phyloP scores from a whole-genome alignment of 2,329 filamentous ascomycete genomes.

The Ascochyta fabae region DNA sequence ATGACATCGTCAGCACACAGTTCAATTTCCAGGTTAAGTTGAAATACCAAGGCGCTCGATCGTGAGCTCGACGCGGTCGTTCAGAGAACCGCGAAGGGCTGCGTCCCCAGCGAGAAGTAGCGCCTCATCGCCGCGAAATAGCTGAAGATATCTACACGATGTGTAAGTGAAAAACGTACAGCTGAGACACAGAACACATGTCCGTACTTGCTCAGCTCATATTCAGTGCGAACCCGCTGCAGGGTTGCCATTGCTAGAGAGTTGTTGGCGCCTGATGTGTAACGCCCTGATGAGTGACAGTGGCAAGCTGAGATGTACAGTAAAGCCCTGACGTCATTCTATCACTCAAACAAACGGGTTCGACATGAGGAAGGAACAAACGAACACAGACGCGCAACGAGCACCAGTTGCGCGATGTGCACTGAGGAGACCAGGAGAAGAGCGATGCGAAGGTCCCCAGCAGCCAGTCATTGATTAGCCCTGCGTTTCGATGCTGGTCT shows the following conservation, averaged over 20 bases:
- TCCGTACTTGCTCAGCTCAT: conserved; percentile 8
- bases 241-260: not conserved
- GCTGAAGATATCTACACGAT: conserved; percentile 1
- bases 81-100: not conserved
- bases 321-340: not conserved
- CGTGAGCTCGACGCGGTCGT: not conserved
- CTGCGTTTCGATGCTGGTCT: not conserved
- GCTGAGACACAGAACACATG: no score
- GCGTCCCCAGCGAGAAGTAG: not conserved
- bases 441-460: not conserved
- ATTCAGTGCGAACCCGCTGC: not conserved
- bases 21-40: not conserved
- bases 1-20: not conserved
- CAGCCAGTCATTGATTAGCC: not conserved
- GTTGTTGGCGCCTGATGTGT: not conserved
- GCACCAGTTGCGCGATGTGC: not conserved
- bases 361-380: not conserved
- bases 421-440: not conserved
- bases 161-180: not conserved
- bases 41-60: conserved; percentile 4
- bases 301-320: not conserved
- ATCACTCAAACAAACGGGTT: not conserved
- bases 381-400: not conserved
- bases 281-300: not conserved
- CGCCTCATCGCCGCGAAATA: not conserved